Evolutionary conservation across 2,329 filamentous ascomycete species (phyloP).

Genomic region (Aureobasidium musti): DNA sequence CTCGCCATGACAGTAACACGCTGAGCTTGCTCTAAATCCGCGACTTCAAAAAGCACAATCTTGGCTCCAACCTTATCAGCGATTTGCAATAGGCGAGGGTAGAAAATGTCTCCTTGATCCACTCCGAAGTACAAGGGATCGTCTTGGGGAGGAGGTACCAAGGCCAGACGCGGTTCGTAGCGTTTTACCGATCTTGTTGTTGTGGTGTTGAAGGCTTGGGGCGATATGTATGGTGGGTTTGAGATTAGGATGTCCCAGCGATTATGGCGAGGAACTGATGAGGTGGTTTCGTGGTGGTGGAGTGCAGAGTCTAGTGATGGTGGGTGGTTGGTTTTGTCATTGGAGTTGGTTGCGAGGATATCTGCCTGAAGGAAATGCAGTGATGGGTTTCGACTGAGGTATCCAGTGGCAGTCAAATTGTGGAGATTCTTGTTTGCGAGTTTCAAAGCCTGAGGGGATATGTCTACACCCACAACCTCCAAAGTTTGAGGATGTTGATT

Average conservation of each 20-base stretch:
- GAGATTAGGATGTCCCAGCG: conserved; percentile 67
- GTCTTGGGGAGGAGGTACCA: conserved; percentile 60
- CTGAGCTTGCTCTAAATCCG: conserved; percentile 66
- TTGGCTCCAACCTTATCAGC: conserved; percentile 54
- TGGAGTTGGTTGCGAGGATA: conserved; percentile 34
- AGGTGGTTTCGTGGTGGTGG: neutral
- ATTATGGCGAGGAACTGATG: neutral
- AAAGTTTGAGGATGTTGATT: conserved; percentile 39
- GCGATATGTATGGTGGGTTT: conserved; percentile 91
- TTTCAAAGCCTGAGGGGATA: conserved; percentile 64
- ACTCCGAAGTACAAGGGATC: neutral
- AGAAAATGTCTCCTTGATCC: conserved; percentile 61
- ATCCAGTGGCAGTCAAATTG: neutral
- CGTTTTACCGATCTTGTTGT: conserved; percentile 74
- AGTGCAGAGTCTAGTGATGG: conserved; percentile 3
- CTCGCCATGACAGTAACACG: conserved; percentile 60
- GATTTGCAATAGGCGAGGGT: conserved; percentile 63
- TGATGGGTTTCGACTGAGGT: too few species aligned
- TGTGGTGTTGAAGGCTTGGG: conserved; percentile 59
- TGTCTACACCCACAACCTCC: conserved; percentile 69
- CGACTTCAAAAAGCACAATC: conserved; percentile 69
- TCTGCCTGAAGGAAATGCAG: conserved; percentile 42
- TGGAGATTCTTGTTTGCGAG: conserved; percentile 65
- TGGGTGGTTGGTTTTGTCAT: neutral
- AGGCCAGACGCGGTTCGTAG: conserved; percentile 76